Evolutionary conservation across 148 eudicot genomes (phyloP).

Genomic region (Chenopodium suecicum): DNA sequence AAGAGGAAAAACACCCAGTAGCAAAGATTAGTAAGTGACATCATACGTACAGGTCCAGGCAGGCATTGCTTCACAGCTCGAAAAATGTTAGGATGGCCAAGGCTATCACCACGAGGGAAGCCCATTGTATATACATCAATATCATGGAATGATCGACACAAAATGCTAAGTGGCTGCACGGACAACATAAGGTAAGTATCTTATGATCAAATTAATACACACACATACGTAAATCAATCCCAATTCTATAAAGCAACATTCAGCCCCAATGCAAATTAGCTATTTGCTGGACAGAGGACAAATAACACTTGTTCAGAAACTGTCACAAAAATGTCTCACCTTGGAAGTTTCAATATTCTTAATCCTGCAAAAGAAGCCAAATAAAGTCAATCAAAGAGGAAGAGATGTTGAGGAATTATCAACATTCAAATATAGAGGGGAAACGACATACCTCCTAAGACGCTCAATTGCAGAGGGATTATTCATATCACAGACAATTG

Average conservation of each 20-base stretch:
- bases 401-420: slow-evolving; percentile 2
- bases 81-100: slow-evolving; percentile 63
- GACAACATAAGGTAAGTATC: slow-evolving; percentile 15
- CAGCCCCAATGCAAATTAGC: neutral
- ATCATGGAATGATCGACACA: slow-evolving; percentile 79
- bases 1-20: neutral
- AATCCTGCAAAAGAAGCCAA: slow-evolving; percentile 51
- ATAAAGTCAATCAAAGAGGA: slow-evolving; percentile 7
- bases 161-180: slow-evolving; percentile 84
- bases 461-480: slow-evolving; percentile 72
- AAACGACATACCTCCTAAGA: slow-evolving; percentile 60
- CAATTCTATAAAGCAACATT: neutral
- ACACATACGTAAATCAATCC: neutral
- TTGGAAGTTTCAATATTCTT: slow-evolving; percentile 62
- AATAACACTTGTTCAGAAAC: slow-evolving; percentile 8
- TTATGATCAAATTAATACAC: neutral
- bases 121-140: slow-evolving; percentile 82
- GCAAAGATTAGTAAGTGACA: neutral
- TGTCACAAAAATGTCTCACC: slow-evolving; percentile 43
- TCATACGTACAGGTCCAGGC: slow-evolving; percentile 82
- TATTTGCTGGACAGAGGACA: neutral
- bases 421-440: neutral
- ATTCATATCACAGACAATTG: slow-evolving; percentile 74
- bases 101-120: slow-evolving; percentile 75
- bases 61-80: slow-evolving; percentile 82